Base-by-base conservation (phyloP, 106 monocot genomes). In the Phalaenopsis aphrodite region DNA sequence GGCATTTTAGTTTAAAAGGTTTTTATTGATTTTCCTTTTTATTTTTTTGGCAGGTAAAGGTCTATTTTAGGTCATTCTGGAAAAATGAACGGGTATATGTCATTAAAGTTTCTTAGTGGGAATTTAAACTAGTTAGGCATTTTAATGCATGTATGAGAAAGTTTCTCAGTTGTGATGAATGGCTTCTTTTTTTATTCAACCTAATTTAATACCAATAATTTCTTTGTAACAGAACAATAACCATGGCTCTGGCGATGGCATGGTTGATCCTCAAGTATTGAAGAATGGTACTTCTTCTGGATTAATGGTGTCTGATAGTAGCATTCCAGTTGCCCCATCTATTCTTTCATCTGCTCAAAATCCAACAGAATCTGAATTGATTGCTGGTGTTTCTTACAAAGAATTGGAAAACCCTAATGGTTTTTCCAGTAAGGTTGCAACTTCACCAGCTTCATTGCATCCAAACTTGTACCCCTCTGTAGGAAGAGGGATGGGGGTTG, bases 11-110 rank as follows among this genome's bases (percentile, higher is more conserved):
- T 41, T 71, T 14, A 71, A 41, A 78, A 77, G 17, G 4, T 8
- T 69, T 77, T 77, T 52, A 78, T 83, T 84, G 73, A 81, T 84
- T 84, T 69, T 46, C 58, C 61, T 80, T 79, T 83, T 81, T 69
- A 78, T 84, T 84, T 38, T 80, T 79, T 84, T 89, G 77, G 77
- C 88, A 93, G 92, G 90, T 86, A 88, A 90, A 93, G 55, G 86
- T 86, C 41, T 90, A 88, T 84, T 93, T 89, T 84, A 86, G 92
- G 84, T 90, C 90, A 80, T 88, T 90, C 81, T 92, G 92, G 90
- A 84, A 92, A 86, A 85, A 92, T 74, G 81, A 86, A 69, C 88
- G 73, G 88, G 90, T 86, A 86, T 83, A 38, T 84, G 24, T 77
- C 56, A 73, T 78, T 84, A 86, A 52, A 69, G 69, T 69, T 69